Percentiles rank a stretch among this genome's conserved stretches.
These are phyloP conservation scores for Penicillium vulpinum DNA, from an alignment of 2,329 filamentous ascomycete genomes.

Conservation along the genomic window DNA sequence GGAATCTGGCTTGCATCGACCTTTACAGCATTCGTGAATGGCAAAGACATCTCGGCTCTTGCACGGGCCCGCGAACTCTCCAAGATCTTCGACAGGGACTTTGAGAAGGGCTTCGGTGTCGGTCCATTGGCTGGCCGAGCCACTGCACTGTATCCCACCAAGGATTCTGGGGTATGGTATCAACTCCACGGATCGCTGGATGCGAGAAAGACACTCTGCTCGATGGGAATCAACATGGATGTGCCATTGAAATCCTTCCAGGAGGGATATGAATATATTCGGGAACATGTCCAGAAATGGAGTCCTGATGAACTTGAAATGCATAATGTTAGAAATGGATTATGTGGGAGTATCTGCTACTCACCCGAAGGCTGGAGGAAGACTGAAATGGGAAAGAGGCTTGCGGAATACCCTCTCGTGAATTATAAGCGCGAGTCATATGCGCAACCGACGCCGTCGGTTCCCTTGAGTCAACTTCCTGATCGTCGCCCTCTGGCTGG, in stretches of 20 bases:
- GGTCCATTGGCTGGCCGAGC: conserved; percentile 42
- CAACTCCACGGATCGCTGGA: conserved; percentile 54
- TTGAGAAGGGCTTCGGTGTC: conserved; percentile 40
- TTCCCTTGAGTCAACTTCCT: conserved; percentile 15
- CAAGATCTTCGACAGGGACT: conserved; percentile 37
- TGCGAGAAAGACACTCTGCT: conserved; percentile 44
- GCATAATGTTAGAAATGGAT: conserved; percentile 43
- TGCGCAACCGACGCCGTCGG: conserved; percentile 36
- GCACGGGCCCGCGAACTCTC: conserved; percentile 31
- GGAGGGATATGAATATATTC: conserved; percentile 27
- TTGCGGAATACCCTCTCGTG: conserved; percentile 47
- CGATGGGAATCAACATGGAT: conserved; percentile 49
- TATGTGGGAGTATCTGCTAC: conserved; percentile 49
- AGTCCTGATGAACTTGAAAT: conserved; percentile 46
- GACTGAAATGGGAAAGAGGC: conserved; percentile 46
- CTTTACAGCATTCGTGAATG: conserved; percentile 41
- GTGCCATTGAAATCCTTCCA: conserved; percentile 7
- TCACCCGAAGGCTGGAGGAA: conserved; percentile 47
- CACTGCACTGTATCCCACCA: conserved; percentile 52
- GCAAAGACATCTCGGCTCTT: conserved; percentile 33
- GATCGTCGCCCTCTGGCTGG: conserved; percentile 41
- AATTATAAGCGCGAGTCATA: conserved; percentile 41
- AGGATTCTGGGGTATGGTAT: conserved; percentile 50
- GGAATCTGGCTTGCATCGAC: conserved; percentile 48
- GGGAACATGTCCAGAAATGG: conserved; percentile 34